These are phyloP conservation scores for Podospora pseudoanserina DNA, from an alignment of 495 filamentous ascomycete species.

Conservation along the genomic window DNA sequence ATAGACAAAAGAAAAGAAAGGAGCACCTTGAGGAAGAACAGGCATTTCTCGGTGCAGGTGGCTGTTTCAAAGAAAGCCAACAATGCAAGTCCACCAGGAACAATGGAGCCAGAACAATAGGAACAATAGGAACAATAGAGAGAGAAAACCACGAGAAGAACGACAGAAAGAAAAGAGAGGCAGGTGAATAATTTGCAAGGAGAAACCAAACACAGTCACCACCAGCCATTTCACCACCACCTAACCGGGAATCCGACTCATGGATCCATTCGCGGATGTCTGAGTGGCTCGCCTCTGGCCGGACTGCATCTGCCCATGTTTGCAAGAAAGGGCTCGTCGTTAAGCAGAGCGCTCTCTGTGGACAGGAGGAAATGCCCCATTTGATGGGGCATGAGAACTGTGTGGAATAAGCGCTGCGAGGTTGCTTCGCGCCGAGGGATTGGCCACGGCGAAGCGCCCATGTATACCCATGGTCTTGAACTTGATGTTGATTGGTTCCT, in stretches of 20 bases:
- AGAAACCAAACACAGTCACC: not conserved
- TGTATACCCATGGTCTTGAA: not conserved
- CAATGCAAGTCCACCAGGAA: constrained; percentile 17
- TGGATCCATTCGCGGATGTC: not conserved
- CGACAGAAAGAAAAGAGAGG: constrained; percentile 4
- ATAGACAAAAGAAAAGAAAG: constrained; percentile 9
- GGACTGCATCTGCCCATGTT: constrained; percentile 19
- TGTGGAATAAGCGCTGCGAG: constrained; percentile 37
- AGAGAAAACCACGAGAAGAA: not conserved
- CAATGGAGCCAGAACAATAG: constrained; percentile 2
- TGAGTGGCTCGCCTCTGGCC: constrained; percentile 19
- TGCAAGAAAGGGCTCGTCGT: constrained; percentile 17
- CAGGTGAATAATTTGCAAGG: not conserved
- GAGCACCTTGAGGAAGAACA: constrained; percentile 12
- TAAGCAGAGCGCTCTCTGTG: constrained; percentile 27
- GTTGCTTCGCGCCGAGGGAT: constrained; percentile 22
- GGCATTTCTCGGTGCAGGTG: constrained; percentile 10
- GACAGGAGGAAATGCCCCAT: constrained; percentile 14
- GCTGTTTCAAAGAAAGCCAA: constrained; percentile 8
- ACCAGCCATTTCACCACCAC: not conserved
- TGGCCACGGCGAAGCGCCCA: constrained; percentile 27
- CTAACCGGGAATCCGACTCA: not conserved
- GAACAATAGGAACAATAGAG: not conserved
- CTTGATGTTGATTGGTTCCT: constrained; percentile 27
- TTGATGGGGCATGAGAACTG: constrained; percentile 20